These are phyloP conservation scores for Pseudopithomyces maydicus DNA, from an alignment of 2,329 filamentous ascomycete genomes.

Conservation along the genomic window DNA sequence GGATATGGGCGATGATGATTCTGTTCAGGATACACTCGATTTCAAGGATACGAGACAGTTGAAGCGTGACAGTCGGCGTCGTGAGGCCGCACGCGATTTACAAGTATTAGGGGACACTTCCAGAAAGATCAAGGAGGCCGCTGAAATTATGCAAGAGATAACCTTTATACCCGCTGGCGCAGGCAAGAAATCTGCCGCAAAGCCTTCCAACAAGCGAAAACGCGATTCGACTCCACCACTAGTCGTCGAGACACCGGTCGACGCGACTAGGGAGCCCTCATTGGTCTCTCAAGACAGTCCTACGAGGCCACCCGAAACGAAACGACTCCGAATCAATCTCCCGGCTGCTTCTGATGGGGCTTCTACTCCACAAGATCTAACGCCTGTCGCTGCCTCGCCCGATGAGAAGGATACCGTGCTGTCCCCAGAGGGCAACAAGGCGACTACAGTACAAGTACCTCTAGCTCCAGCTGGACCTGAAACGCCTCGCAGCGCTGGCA, in stretches of 20 bases:
- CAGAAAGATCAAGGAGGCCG: conserved; percentile 40
- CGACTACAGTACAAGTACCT: conserved; percentile 45
- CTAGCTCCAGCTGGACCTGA: conserved; percentile 51
- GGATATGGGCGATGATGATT: conserved; percentile 63
- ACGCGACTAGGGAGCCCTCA: conserved; percentile 27
- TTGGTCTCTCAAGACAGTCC: conserved; percentile 33
- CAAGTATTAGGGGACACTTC: conserved; percentile 43
- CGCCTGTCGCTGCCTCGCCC: conserved; percentile 21
- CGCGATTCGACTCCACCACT: conserved; percentile 53
- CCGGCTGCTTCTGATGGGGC: conserved; percentile 13
- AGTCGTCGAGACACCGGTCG: conserved; percentile 17
- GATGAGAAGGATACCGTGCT: conserved; percentile 16
- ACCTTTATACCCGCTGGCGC: conserved; percentile 28
- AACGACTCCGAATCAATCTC: conserved; percentile 29
- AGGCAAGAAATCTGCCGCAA: conserved; percentile 28
- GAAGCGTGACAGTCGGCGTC: conserved; percentile 70
- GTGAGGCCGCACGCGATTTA: conserved; percentile 53
- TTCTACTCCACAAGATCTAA: conserved; percentile 16
- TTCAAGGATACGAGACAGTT: conserved; percentile 80
- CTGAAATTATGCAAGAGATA: conserved; percentile 41
- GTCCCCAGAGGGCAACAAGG: conserved; percentile 21
- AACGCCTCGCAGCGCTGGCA: conserved; percentile 27
- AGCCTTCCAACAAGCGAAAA: conserved; percentile 59
- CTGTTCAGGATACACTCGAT: conserved; percentile 76
- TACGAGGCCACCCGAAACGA: conserved; percentile 33